These are phyloP conservation scores for Curvularia eragrostidis DNA, from an alignment of 2,329 filamentous ascomycete genomes.

Conservation along the genomic window DNA sequence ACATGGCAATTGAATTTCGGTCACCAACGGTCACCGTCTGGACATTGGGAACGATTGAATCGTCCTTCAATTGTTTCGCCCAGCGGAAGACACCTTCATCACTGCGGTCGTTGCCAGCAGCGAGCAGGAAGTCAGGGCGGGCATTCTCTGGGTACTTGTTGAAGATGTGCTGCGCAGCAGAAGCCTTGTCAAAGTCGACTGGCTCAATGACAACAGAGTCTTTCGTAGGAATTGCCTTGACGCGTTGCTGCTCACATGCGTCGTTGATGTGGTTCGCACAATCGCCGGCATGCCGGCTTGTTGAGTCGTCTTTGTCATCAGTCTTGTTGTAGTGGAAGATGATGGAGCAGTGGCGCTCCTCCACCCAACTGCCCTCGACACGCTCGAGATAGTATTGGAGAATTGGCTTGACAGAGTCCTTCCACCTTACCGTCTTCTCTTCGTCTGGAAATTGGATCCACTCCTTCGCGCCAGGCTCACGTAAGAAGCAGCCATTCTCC, in stretches of 20 bases:
- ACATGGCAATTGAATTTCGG: slow-evolving; percentile 85
- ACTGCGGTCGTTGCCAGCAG: slow-evolving; percentile 88
- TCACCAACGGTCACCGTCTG: slow-evolving; percentile 86
- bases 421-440: slow-evolving; percentile 76
- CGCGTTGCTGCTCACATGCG: slow-evolving; percentile 80
- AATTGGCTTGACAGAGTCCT: slow-evolving; percentile 80
- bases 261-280: slow-evolving; percentile 96
- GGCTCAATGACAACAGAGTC: slow-evolving; percentile 85
- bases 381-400: slow-evolving; percentile 89
- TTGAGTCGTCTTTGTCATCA: slow-evolving; percentile 73
- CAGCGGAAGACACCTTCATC: slow-evolving; percentile 94
- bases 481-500: slow-evolving; percentile 92
- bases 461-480: slow-evolving; percentile 67
- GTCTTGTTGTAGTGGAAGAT: slow-evolving; percentile 89
- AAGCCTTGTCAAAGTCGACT: slow-evolving; percentile 84
- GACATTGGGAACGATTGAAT: slow-evolving; percentile 62
- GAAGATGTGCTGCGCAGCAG: slow-evolving; percentile 78
- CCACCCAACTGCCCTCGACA: slow-evolving; percentile 84
- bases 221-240: slow-evolving; percentile 83
- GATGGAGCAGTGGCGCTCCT: slow-evolving; percentile 89
- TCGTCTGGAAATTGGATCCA: slow-evolving; percentile 83
- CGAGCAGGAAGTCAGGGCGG: slow-evolving; percentile 79
- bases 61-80: slow-evolving; percentile 77
- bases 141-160: slow-evolving; percentile 48
- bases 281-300: slow-evolving; percentile 81